A percentile compares a stretch with the other conserved stretches of the same genome.
Evolutionary conservation across 441 rosid genomes (phyloP).

Genomic region (Eutrema salsugineum): DNA sequence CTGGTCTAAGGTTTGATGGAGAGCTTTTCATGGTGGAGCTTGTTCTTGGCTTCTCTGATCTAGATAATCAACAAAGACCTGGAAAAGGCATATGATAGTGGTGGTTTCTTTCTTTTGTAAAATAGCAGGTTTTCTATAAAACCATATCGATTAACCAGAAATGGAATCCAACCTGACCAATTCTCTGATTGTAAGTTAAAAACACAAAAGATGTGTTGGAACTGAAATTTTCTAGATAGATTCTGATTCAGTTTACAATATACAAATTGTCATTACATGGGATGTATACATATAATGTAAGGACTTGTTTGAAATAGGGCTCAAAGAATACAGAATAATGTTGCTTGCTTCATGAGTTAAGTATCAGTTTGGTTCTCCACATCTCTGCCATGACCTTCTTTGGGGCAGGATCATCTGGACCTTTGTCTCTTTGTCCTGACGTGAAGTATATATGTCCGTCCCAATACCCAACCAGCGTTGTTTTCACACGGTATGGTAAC

Average conservation of each 20-base stretch:
- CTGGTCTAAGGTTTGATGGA: conserved; percentile 66
- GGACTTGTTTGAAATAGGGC: background rate
- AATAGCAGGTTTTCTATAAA: conserved; percentile 5
- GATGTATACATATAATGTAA: conserved; percentile 16
- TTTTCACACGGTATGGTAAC: conserved; percentile 90
- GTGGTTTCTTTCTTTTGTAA: conserved; percentile 1
- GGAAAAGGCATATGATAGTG: conserved; percentile 1
- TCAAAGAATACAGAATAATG: background rate
- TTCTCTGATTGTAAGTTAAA: background rate
- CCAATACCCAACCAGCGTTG: conserved; percentile 81
- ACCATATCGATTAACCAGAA: conserved; percentile 2
- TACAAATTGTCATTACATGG: conserved; percentile 5
- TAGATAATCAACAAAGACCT: conserved; percentile 8
- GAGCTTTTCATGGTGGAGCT: conserved; percentile 79
- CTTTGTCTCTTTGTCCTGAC: conserved; percentile 94
- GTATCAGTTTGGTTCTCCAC: conserved; percentile 88
- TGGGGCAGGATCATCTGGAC: conserved; percentile 78
- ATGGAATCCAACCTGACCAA: background rate
- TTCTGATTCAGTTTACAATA: conserved; percentile 14
- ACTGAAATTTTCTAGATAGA: background rate
- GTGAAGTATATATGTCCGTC: conserved; percentile 86
- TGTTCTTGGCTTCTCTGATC: conserved; percentile 38
- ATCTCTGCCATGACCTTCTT: conserved; percentile 77
- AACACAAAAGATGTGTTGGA: background rate
- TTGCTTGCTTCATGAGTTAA: conserved; percentile 20